Conservation (phyloP, 176 grass and related monocot species). For the Eragrostis nindensis region DNA sequence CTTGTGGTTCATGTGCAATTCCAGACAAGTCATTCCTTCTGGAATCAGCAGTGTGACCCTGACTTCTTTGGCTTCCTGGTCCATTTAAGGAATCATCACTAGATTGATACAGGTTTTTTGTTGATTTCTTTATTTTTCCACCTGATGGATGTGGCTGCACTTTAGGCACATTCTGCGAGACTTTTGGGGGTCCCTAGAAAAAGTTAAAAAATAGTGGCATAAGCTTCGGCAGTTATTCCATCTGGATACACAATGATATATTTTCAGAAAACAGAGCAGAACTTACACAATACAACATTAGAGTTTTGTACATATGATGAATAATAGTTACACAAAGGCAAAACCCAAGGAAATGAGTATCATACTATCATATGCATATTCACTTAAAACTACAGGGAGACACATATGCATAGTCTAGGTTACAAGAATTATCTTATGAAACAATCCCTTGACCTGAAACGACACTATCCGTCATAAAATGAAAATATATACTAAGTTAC, state of each 20-base stretch:
- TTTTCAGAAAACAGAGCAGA: slow-evolving; percentile 22
- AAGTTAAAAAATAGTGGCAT: slow-evolving; percentile 28
- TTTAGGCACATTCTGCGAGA: slow-evolving; percentile 35
- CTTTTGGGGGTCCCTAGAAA: slow-evolving; percentile 64
- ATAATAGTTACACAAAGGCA: slow-evolving; percentile 13
- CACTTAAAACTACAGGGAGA: slow-evolving; percentile 11
- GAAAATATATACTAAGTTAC: background rate
- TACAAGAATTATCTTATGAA: background rate
- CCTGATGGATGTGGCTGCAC: slow-evolving; percentile 56
- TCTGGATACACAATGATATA: slow-evolving; percentile 16
- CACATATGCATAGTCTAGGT: slow-evolving; percentile 11
- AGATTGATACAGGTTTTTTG: slow-evolving; percentile 33
- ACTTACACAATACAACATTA: background rate
- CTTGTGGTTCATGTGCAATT: slow-evolving; percentile 60
- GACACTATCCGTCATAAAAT: background rate
- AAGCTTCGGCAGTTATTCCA: slow-evolving; percentile 28
- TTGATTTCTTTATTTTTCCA: slow-evolving; percentile 92
- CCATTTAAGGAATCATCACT: slow-evolving; percentile 39
- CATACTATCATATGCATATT: slow-evolving; percentile 4
- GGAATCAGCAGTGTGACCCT: slow-evolving; percentile 22
- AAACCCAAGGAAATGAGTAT: slow-evolving; percentile 3
- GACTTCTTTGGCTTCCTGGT: slow-evolving; percentile 36
- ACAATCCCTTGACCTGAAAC: background rate
- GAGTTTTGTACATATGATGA: background rate
- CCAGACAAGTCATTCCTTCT: slow-evolving; percentile 44